Evolutionary conservation across 2,329 filamentous ascomycete genomes (phyloP).

Genomic region (Nigrograna mackinnonii): DNA sequence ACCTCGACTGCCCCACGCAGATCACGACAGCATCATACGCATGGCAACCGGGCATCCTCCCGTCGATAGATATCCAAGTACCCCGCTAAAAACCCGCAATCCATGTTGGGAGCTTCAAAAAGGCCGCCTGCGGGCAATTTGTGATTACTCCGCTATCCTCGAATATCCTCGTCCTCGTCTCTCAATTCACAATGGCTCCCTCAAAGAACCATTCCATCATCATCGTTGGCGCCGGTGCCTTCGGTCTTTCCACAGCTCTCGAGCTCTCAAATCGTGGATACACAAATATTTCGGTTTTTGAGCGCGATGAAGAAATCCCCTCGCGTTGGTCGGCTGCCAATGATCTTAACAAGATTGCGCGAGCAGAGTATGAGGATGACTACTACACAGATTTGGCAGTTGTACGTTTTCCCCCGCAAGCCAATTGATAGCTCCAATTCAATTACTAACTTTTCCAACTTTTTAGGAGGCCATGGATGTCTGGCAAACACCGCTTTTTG

Average conservation of each 20-base stretch:
- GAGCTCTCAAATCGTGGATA: conserved; percentile 4
- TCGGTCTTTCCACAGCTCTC: conserved; percentile 5
- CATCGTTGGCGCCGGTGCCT: conserved; percentile 8
- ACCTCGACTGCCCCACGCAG: no score
- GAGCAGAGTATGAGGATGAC: conserved; percentile 60
- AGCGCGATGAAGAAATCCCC: conserved; percentile 44
- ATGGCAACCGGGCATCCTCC: no score
- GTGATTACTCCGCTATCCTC: no score
- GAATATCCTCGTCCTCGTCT: no score
- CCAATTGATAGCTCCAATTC: no score
- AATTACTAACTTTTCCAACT: not conserved
- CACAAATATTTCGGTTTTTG: conserved; percentile 5
- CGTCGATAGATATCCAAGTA: no score
- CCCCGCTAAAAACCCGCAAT: no score
- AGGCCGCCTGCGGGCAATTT: no score
- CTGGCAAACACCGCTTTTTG: not conserved
- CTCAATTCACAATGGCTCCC: conserved; percentile 18
- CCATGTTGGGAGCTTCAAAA: no score
- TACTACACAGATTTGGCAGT: conserved; percentile 61
- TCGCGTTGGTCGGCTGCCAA: conserved; percentile 59
- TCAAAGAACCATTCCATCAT: not conserved
- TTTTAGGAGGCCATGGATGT: not conserved
- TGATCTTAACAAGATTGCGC: conserved; percentile 37
- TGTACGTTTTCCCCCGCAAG: conserved; percentile 49
- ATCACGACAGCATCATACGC: no score